Evolutionary conservation across 2,329 filamentous ascomycete genomes (phyloP).

Genomic region (Diaporthe ilicicola): DNA sequence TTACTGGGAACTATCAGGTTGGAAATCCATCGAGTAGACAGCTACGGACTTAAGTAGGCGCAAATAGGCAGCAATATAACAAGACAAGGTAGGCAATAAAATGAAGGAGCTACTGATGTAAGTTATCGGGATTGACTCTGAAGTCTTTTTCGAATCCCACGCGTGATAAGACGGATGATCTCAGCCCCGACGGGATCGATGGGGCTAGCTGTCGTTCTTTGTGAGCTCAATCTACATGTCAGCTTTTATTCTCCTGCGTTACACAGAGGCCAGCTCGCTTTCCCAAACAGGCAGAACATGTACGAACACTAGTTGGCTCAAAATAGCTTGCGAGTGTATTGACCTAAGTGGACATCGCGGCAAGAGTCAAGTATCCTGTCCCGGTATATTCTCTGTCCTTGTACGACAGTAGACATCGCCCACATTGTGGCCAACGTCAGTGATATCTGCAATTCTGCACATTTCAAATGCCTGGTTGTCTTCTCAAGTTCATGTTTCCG

Average conservation of each 20-base stretch:
- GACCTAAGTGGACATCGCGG: no score
- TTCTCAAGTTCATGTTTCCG: no score
- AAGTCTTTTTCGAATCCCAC: background rate
- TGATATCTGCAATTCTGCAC: no score
- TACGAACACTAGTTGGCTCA: background rate
- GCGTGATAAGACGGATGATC: constrained; percentile 7
- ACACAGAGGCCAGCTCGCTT: background rate
- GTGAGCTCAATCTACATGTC: background rate
- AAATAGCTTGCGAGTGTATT: background rate
- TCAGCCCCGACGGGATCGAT: background rate
- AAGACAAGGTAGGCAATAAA: no score
- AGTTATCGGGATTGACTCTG: no score
- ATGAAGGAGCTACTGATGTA: background rate
- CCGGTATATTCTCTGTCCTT: no score
- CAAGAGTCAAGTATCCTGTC: no score
- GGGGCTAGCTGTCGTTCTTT: background rate
- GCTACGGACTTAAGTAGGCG: background rate
- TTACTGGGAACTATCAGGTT: background rate
- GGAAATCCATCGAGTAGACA: no score
- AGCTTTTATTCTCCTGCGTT: background rate
- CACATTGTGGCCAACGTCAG: no score
- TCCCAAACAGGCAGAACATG: background rate
- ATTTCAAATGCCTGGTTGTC: no score
- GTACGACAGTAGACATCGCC: no score
- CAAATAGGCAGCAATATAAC: background rate